Conservation (phyloP, 1,139 yeast genomes). For the Kodamaea fungicola region DNA sequence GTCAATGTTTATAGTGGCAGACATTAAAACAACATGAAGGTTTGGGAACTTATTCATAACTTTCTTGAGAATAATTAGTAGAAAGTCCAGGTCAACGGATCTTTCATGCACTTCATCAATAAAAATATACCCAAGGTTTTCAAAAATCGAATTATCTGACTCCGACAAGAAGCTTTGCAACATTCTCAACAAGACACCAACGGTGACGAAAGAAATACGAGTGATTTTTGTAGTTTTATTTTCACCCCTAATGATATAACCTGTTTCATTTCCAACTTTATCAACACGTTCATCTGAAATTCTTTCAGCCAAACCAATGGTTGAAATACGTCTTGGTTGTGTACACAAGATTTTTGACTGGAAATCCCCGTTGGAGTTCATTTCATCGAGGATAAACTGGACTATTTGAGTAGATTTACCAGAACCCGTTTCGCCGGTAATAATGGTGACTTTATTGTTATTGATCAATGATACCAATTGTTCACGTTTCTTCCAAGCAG, state of each 20-base stretch:
- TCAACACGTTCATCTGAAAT: constrained; percentile 79
- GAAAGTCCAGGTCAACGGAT: constrained; percentile 84
- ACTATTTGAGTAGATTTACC: constrained; percentile 58
- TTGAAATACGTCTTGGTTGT: constrained; percentile 93
- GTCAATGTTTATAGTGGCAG: constrained; percentile 86
- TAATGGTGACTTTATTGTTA: constrained; percentile 61
- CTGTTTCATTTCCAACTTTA: constrained; percentile 73
- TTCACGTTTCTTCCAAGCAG: constrained; percentile 76
- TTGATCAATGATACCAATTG: constrained; percentile 55
- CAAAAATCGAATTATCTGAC: constrained; percentile 35
- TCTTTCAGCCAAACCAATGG: constrained; percentile 91
- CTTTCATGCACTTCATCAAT: constrained; percentile 97
- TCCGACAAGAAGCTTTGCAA: constrained; percentile 49
- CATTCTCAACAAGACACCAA: constrained; percentile 88
- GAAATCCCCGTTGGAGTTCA: constrained; percentile 43
- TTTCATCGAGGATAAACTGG: constrained; percentile 76
- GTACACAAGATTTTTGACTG: constrained; percentile 74
- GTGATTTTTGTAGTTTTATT: constrained; percentile 62
- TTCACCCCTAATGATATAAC: constrained; percentile 89
- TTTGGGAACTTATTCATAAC: constrained; percentile 46
- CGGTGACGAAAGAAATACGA: constrained; percentile 79
- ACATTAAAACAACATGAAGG: constrained; percentile 78
- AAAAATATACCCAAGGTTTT: constrained; percentile 63
- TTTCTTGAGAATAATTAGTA: constrained; percentile 71
- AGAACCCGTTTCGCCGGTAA: constrained; percentile 94